Evolutionary conservation across 148 eudicot species (phyloP), one percentile per base, ranked within the genome.

Genomic region (Agrostemma githago): DNA sequence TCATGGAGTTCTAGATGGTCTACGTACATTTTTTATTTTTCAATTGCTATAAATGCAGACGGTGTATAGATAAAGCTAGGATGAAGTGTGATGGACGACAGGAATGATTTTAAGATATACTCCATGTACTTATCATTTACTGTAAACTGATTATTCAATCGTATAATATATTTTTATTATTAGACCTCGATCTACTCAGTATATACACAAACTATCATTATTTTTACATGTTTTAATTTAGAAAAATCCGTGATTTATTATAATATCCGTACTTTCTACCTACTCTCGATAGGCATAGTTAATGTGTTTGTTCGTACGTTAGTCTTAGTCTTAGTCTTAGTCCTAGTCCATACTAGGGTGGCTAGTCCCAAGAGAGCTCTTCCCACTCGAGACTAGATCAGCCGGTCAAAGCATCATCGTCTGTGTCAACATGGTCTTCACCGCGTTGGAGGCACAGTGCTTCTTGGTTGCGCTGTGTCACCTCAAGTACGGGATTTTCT

Each of bases 311-410:
- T 26, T 26, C 1, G 34, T 26, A 26, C 1, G 34, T 26, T 26
- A 0, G 34, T 26, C 34, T 26, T 26, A 26, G 34, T 26, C 34
- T 26, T 26, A 26, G 34, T n/a, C n/a, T n/a, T n/a, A n/a, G n/a
- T n/a, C n/a, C n/a, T n/a, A n/a, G n/a, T n/a, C n/a, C n/a, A n/a
- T n/a, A 4, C 79, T 95, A 14, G 97, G 97, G 5, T 95, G 99
- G 99, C 82, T 91, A 20, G 97, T 95, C n/a, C 97, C 99, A 2
- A 92, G 99, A 12, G 99, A 95, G 86, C 84, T 95, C 54, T 92
- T 92, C 81, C 91, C 99, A 1, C 61, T 95, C 46, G 99, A 95
- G 72, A 90, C 89, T 4, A 79, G 99, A 62, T 95, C 99, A 21
- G 99, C 99, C 4, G 99, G 97, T 58, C 99, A 92, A 79, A 90